Base-by-base conservation (phyloP, 768 basidiomycete genomes). In the Amanita subjunquillea region DNA sequence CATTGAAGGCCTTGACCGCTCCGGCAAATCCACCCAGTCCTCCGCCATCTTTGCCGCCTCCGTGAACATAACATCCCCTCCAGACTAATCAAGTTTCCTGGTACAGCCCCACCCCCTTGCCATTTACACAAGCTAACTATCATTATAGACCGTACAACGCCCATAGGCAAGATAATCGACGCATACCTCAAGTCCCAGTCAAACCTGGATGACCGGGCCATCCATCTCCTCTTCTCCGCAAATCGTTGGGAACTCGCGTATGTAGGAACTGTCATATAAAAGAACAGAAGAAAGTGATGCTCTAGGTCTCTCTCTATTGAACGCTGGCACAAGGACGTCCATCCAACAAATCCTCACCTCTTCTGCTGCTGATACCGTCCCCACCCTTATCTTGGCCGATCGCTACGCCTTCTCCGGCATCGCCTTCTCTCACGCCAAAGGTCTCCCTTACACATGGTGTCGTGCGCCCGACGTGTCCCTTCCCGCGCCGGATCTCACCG, bases 231-330 rank as follows among this genome's bases (percentile, higher is more conserved):
- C 52, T 98, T 99, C 73, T 85, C 91, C 41, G 96, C 94, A 2
- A 99, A 99, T 63, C 79, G 95, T 34, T 98, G 96, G 96, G 94
- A 98, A 64, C 79, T 87, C 56, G 85, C 86, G 90, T 95, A 62
- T 51, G 80, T 72, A 27, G 22, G 22, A 20, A 9, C 15, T 9
- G 13, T 23, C 32, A 5, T 10, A 12, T 15, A 13, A 9, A 30
- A n/a, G 15, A n/a, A 7, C 43, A 17, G 17, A 47, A 48, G 22
- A 36, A 48, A 25, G 2, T 8, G 20, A 25, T 17, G 20, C 15
- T 15, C 13, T 13, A 37, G 34, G 36, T 25, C 36, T 30, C 34
- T 22, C 20, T 22, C 22, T 3, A n/a, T 6, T 29, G 36, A 39
- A 7, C 8, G 36, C 25, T 4, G 17, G 17, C 30, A 25, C 49